These are phyloP conservation scores for Thozetella sp. DNA, from an alignment of 495 filamentous ascomycete species.

Conservation along the genomic window DNA sequence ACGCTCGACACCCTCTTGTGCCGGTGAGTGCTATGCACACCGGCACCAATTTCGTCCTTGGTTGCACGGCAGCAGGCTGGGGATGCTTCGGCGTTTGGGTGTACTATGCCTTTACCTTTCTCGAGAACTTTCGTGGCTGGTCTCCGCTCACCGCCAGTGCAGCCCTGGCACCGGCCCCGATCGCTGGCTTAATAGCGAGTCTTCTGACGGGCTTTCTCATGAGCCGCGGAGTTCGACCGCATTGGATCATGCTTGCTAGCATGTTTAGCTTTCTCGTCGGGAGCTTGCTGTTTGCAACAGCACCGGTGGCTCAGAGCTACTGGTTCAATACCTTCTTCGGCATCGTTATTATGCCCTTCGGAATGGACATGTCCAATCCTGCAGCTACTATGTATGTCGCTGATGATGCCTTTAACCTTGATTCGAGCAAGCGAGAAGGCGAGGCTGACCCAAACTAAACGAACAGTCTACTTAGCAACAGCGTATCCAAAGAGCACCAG, in stretches of 20 bases:
- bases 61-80: conserved; percentile 59
- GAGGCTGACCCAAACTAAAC: conserved; percentile 22
- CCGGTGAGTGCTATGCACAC: conserved; percentile 49
- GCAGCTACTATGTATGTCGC: conserved; percentile 19
- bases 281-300: conserved; percentile 44
- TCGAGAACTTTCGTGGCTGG: conserved; percentile 46
- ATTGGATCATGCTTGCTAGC: conserved; percentile 50
- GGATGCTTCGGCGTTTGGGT: conserved; percentile 61
- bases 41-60: conserved; percentile 54
- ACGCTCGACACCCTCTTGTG: conserved; percentile 48
- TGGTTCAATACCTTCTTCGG: conserved; percentile 63
- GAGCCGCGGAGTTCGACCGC: conserved; percentile 36
- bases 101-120: conserved; percentile 55
- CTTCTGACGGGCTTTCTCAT: conserved; percentile 45
- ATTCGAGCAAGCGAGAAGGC: background rate
- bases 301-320: conserved; percentile 51
- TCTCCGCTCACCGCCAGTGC: conserved; percentile 34
- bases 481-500: conserved; percentile 60
- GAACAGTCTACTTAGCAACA: conserved; percentile 60
- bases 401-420: too few relatives aligned
- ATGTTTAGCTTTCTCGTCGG: conserved; percentile 50
- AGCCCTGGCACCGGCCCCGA: conserved; percentile 24
- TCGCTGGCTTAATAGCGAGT: conserved; percentile 32
- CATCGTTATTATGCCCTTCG: conserved; percentile 57
- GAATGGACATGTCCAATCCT: conserved; percentile 49